These are phyloP conservation scores for Fusarium sp. DNA, from an alignment of 2,329 filamentous ascomycete species.

Conservation along the genomic window DNA sequence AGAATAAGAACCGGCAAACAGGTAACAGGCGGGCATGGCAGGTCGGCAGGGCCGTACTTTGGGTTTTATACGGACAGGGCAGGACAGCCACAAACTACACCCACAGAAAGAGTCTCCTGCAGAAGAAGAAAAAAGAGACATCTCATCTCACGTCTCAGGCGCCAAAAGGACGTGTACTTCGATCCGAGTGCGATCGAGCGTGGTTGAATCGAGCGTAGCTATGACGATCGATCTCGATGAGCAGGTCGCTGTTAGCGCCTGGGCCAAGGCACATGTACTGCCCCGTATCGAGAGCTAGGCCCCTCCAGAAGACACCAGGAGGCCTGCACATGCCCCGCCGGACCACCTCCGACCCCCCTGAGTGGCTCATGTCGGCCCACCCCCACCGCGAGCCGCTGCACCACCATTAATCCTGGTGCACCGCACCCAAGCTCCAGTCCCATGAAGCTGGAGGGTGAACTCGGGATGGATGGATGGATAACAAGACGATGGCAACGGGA, in stretches of 20 bases:
- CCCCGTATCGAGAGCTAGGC: slow-evolving; percentile 33
- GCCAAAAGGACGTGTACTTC: slow-evolving; percentile 30
- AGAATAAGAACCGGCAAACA: background rate
- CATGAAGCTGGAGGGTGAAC: background rate
- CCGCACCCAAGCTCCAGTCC: background rate
- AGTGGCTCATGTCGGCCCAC: slow-evolving; percentile 9
- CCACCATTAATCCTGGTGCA: background rate
- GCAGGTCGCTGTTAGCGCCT: slow-evolving; percentile 39
- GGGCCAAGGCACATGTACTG: slow-evolving; percentile 36
- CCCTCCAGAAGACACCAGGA: background rate
- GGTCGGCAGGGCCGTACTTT: slow-evolving; percentile 11
- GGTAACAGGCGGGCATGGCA: background rate
- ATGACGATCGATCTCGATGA: slow-evolving; percentile 50
- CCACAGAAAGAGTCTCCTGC: background rate
- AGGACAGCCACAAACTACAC: slow-evolving; percentile 18
- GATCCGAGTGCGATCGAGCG: slow-evolving; percentile 41
- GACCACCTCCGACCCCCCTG: slow-evolving; percentile 19
- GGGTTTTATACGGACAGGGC: slow-evolving; percentile 29
- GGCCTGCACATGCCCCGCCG: slow-evolving; percentile 7
- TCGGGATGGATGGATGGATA: background rate
- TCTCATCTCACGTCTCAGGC: slow-evolving; percentile 11
- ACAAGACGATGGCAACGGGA: background rate
- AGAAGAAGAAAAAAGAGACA: slow-evolving; percentile 17
- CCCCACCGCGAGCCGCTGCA: slow-evolving; percentile 13
- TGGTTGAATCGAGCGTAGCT: slow-evolving; percentile 42